Conservation (phyloP, 345 rosid genomes). For the Gynandropsis gynandra region DNA sequence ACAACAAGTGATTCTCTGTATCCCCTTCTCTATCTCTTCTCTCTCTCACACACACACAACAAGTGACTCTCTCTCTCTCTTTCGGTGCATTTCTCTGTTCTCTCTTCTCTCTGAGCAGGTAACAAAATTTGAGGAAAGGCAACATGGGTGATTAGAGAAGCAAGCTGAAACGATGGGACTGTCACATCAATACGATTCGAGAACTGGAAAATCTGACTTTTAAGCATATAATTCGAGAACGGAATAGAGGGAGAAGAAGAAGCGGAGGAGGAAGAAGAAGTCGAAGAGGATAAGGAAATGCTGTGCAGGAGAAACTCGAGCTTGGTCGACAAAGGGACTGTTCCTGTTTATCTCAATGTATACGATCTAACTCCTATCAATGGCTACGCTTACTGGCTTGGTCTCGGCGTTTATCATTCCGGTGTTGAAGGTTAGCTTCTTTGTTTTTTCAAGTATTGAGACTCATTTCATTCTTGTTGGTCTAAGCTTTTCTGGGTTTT, state of each 20-base stretch:
- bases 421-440: conserved; percentile 81
- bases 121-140: conserved; percentile 1
- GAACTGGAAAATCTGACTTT: conserved; percentile 8
- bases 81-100: background rate
- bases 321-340: conserved; percentile 53
- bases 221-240: conserved; percentile 3
- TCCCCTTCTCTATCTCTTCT: background rate
- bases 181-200: background rate
- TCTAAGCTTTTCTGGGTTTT: no score
- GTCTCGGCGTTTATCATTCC: conserved; percentile 95
- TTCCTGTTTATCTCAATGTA: conserved; percentile 85
- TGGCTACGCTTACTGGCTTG: no score
- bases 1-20: no score
- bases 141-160: no score
- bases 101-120: background rate
- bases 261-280: background rate
- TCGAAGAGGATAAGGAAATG: conserved; percentile 30
- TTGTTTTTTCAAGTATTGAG: background rate
- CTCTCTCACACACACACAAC: no score
- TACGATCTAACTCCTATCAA: conserved; percentile 91
- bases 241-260: background rate
- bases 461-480: no score
- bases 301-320: conserved; percentile 54
- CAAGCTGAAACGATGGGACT: no score
- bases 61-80: no score